A percentile compares a stretch with the other conserved stretches of the same genome.
phyloP scores from a whole-genome alignment of 164 flowering plant genomes.

The Vitis vinifera region ASM3070453v1 NC_081814.1:8049001-8049500 shows the following conservation, averaged over 20 bases:
- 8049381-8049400: constrained; percentile 47
- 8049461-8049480: background rate
- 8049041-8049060: no score
- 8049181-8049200: no score
- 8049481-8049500: constrained; percentile 1
- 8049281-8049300: constrained; percentile 67
- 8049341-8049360: constrained; percentile 80
- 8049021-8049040: no score
- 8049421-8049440: constrained; percentile 87
- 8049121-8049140: no score
- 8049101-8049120: no score
- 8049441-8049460: background rate
- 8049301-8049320: constrained; percentile 74
- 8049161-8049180: no score
- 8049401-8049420: constrained; percentile 76
- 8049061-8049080: no score
- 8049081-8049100: no score
- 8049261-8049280: constrained; percentile 45
- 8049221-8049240: no score
- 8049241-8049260: background rate
- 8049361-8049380: constrained; percentile 79
- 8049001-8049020: no score
- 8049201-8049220: no score
- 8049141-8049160: no score
- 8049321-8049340: constrained; percentile 71